Conservation (phyloP, 371 early-diverging fungal species). For the Circinella minor region DNA sequence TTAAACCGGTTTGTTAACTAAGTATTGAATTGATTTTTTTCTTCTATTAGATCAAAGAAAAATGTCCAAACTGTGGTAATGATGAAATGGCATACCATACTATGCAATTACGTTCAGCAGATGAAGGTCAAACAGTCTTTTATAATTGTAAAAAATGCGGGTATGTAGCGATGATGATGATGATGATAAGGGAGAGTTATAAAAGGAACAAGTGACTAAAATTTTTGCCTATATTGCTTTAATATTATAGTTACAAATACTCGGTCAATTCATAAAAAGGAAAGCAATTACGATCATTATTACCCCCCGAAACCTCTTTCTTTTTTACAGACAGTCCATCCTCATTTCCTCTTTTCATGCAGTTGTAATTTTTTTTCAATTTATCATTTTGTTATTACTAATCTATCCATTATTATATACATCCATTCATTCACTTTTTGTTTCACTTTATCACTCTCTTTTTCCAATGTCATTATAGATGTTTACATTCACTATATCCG, state of each 20-base stretch:
- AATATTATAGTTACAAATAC: slow-evolving; percentile 44
- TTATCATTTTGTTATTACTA: not conserved
- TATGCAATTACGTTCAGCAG: slow-evolving; percentile 98
- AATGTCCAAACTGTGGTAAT: slow-evolving; percentile 94
- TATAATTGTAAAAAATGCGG: slow-evolving; percentile 98
- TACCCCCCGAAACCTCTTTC: not conserved
- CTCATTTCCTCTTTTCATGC: not conserved
- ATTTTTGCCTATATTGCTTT: too few relatives aligned
- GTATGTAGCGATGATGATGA: slow-evolving; percentile 43
- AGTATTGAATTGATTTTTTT: too few relatives aligned
- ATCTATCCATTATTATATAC: too few relatives aligned
- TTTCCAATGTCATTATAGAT: too few relatives aligned
- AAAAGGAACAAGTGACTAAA: too few relatives aligned
- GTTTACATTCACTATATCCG: too few relatives aligned
- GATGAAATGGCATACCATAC: slow-evolving; percentile 98
- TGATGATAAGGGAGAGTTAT: too few relatives aligned
- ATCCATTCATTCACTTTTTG: too few relatives aligned
- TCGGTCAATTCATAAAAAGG: slow-evolving; percentile 36
- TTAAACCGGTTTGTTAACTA: not conserved
- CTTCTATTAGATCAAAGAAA: slow-evolving; percentile 83
- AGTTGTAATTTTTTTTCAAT: not conserved
- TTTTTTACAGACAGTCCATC: not conserved
- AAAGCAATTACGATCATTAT: too few relatives aligned
- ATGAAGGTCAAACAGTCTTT: slow-evolving; percentile 99
- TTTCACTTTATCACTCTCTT: too few relatives aligned